Conservation (phyloP, 345 rosid species). For the Acer yangbiense region DNA sequence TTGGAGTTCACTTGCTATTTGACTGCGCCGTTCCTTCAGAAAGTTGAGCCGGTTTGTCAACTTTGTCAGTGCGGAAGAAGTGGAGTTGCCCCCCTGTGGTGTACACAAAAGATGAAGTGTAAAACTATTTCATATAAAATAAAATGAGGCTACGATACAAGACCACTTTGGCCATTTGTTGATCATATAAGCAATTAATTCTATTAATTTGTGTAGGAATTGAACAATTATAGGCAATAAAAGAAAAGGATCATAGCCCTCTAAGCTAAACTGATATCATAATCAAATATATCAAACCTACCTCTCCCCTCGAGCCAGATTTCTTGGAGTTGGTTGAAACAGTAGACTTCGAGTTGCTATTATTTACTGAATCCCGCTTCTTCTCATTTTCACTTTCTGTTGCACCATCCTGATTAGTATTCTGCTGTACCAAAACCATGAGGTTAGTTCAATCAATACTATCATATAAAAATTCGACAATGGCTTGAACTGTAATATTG, state of each 20-base stretch:
- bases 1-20: constrained; percentile 61
- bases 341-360: constrained; percentile 32
- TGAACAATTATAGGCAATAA: constrained; percentile 1
- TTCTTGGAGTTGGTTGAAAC: constrained; percentile 49
- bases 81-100: constrained; percentile 52
- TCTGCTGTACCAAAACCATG: constrained; percentile 33
- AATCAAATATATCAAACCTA: constrained; percentile 32
- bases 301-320: constrained; percentile 70
- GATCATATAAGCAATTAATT: not conserved
- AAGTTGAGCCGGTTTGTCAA: constrained; percentile 80
- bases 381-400: constrained; percentile 39
- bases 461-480: not conserved
- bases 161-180: not conserved
- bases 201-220: not conserved
- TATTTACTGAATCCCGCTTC: constrained; percentile 39
- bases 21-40: constrained; percentile 78
- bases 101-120: constrained; percentile 11
- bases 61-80: constrained; percentile 68
- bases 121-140: not conserved
- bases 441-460: constrained; percentile 2
- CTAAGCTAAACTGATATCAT: not conserved
- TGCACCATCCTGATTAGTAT: constrained; percentile 33
- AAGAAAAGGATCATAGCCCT: not conserved
- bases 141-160: not conserved
- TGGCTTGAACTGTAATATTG: not conserved